A percentile compares a stretch with the other conserved stretches of the same genome.
phyloP scores from a whole-genome alignment of 2,329 filamentous ascomycete species.

The Chlorencoelia australis region DNA sequence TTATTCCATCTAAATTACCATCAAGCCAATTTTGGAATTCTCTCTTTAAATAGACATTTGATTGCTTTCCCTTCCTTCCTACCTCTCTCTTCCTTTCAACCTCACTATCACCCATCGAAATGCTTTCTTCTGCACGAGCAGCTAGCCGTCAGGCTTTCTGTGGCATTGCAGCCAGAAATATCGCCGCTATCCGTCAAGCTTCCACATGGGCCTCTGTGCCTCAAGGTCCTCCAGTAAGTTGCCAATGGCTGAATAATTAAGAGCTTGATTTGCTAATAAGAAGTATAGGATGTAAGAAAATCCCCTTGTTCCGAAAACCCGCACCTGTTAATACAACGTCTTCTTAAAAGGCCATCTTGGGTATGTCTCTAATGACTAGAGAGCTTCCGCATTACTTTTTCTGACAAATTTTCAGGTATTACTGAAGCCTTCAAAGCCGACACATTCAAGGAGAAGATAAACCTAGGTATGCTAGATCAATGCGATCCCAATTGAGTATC shows the following conservation, averaged over 20 bases:
- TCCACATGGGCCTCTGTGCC: slow-evolving; percentile 88
- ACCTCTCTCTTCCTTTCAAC: background rate
- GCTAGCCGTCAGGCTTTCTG: slow-evolving; percentile 38
- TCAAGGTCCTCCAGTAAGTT: slow-evolving; percentile 84
- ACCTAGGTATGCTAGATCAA: slow-evolving; percentile 59
- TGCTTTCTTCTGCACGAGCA: slow-evolving; percentile 47
- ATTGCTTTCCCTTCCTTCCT: background rate
- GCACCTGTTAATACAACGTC: too few species aligned
- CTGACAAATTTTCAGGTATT: slow-evolving; percentile 49
- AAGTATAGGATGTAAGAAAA: slow-evolving; percentile 28
- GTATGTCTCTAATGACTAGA: slow-evolving; percentile 36
- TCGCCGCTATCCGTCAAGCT: slow-evolving; percentile 21
- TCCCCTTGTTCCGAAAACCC: too few species aligned
- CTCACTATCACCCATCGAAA: slow-evolving; percentile 28
- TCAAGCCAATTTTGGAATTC: too few species aligned
- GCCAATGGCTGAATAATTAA: slow-evolving; percentile 2
- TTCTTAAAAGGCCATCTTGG: slow-evolving; percentile 72
- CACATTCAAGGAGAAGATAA: slow-evolving; percentile 89
- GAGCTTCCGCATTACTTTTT: slow-evolving; percentile 12
- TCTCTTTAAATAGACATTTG: too few species aligned
- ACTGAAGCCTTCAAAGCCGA: slow-evolving; percentile 99
- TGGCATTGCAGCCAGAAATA: slow-evolving; percentile 18
- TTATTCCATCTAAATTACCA: too few species aligned
- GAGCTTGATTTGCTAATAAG: slow-evolving; percentile 4
- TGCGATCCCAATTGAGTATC: slow-evolving; percentile 3